These are phyloP conservation scores for Daedalea quercina DNA, from an alignment of 768 basidiomycete species.

Conservation along the genomic window DNA sequence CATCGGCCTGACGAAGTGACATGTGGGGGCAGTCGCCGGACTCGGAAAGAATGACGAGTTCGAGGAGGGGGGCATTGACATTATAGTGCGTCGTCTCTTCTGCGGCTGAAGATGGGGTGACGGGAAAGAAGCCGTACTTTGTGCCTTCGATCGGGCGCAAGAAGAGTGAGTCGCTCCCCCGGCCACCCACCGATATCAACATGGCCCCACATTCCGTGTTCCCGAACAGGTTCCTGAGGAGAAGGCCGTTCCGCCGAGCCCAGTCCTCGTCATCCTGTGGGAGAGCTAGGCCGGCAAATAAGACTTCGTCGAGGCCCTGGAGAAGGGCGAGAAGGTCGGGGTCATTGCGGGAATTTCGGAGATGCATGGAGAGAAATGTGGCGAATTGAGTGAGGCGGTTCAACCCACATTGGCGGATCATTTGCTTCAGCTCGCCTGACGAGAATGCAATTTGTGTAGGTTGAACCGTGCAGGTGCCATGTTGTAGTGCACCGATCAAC, in stretches of 20 bases:
- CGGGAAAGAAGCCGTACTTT: slow-evolving; percentile 61
- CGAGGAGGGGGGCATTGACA: slow-evolving; percentile 44
- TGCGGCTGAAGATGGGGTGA: slow-evolving; percentile 28
- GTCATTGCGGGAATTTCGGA: slow-evolving; percentile 52
- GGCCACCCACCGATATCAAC: slow-evolving; percentile 52
- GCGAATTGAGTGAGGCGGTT: slow-evolving; percentile 76
- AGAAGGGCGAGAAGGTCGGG: slow-evolving; percentile 56
- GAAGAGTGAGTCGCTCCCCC: slow-evolving; percentile 42
- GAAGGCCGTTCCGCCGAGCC: slow-evolving; percentile 58
- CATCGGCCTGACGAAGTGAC: slow-evolving; percentile 53
- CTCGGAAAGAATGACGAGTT: slow-evolving; percentile 61
- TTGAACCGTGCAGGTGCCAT: slow-evolving; percentile 68
- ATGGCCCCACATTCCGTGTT: slow-evolving; percentile 77
- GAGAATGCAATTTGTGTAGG: slow-evolving; percentile 61
- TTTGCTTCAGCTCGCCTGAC: slow-evolving; percentile 62
- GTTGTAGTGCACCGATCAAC: slow-evolving; percentile 65
- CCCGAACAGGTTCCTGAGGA: slow-evolving; percentile 71
- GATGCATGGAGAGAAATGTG: slow-evolving; percentile 57
- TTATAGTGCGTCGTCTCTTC: slow-evolving; percentile 34
- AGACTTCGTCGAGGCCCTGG: slow-evolving; percentile 49
- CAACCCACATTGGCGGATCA: slow-evolving; percentile 60
- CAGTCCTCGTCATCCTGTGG: slow-evolving; percentile 65
- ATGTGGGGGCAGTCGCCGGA: slow-evolving; percentile 65
- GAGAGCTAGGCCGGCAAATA: slow-evolving; percentile 62
- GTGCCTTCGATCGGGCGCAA: slow-evolving; percentile 56